Evolutionary conservation across 768 basidiomycete species (phyloP).

Genomic region (Termitomyces sp.): DNA sequence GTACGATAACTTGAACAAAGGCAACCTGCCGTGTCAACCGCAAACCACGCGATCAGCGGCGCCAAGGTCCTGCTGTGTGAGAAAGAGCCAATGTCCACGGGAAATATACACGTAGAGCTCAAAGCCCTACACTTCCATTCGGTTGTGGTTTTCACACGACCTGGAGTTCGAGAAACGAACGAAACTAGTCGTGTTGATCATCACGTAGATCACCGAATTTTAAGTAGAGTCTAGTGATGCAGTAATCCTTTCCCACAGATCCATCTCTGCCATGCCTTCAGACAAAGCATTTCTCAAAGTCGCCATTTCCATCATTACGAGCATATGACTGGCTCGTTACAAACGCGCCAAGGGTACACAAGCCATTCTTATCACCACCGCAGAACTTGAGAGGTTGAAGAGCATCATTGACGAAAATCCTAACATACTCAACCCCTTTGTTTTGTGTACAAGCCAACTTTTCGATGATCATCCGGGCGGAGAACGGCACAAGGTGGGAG

Average conservation of each 20-base stretch:
- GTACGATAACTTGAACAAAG: background rate
- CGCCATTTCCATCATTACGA: slow-evolving; percentile 60
- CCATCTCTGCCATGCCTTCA: slow-evolving; percentile 6
- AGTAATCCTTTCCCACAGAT: background rate
- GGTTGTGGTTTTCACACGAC: background rate
- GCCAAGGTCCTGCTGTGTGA: background rate
- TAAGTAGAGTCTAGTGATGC: background rate
- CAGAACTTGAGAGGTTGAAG: slow-evolving; percentile 62
- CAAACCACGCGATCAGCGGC: background rate
- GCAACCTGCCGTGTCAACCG: no score
- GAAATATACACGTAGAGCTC: background rate
- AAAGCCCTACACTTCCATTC: no score
- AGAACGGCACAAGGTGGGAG: slow-evolving; percentile 68
- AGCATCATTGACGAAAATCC: slow-evolving; percentile 77
- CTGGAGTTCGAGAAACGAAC: background rate
- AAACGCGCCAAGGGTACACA: slow-evolving; percentile 65
- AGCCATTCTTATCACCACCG: slow-evolving; percentile 40
- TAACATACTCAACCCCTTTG: slow-evolving; percentile 37
- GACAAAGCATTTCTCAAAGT: slow-evolving; percentile 60
- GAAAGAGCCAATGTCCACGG: background rate
- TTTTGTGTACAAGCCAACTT: slow-evolving; percentile 44
- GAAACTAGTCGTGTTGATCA: background rate
- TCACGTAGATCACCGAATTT: background rate
- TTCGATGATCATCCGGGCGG: slow-evolving; percentile 71
- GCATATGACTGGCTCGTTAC: slow-evolving; percentile 71